A percentile compares a stretch with the other conserved stretches of the same genome.
Conservation (phyloP, 305 asterid genomes). For the Fraxinus greggii region DNA sequence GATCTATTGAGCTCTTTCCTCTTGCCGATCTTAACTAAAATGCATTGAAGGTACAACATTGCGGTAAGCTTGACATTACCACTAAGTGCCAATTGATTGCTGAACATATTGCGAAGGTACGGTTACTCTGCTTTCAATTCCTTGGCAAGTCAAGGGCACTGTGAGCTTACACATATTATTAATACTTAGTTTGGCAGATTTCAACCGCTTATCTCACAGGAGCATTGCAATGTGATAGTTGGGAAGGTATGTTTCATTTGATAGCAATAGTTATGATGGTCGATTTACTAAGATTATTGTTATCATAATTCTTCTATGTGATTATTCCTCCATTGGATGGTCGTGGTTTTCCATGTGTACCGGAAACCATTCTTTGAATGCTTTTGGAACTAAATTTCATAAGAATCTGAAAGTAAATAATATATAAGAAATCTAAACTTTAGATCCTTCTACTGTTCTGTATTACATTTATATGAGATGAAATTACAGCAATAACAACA, state of each 20-base stretch:
- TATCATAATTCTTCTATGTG: constrained; percentile 2
- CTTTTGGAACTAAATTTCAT: background rate
- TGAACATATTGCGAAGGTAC: constrained; percentile 62
- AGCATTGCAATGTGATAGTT: constrained; percentile 35
- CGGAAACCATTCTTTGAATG: constrained; percentile 1
- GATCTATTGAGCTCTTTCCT: background rate
- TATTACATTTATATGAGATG: constrained; percentile 1
- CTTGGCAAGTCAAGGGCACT: constrained; percentile 7
- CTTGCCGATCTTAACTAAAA: constrained; percentile 11
- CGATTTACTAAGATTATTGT: background rate
- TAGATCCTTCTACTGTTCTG: background rate
- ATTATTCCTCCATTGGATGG: background rate
- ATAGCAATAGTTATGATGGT: background rate
- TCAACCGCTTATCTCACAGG: constrained; percentile 35
- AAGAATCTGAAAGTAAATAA: background rate
- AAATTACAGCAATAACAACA: background rate
- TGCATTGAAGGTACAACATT: constrained; percentile 51
- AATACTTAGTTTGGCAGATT: constrained; percentile 36
- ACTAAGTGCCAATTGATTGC: constrained; percentile 63
- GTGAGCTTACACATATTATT: constrained; percentile 7
- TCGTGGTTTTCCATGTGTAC: background rate
- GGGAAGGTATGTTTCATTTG: constrained; percentile 41
- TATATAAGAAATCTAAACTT: background rate
- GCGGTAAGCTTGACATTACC: constrained; percentile 48
- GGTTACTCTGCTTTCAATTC: constrained; percentile 19